phyloP scores from a whole-genome alignment of 1,284 basidiomycete species.

The Abortiporus biennis region DNA sequence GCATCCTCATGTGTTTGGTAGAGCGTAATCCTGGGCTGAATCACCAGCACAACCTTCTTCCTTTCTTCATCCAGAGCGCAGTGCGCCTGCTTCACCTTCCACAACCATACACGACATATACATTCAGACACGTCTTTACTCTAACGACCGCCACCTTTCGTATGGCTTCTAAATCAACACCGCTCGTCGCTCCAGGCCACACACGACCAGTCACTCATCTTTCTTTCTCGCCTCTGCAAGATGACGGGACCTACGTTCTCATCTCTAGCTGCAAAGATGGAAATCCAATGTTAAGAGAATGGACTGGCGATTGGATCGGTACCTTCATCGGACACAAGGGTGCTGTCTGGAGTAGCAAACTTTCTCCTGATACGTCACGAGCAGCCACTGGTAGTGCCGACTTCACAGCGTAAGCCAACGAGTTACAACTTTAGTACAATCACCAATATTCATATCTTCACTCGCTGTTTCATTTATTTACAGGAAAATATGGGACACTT shows the following conservation, averaged over 20 bases:
- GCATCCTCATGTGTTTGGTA: conserved; percentile 3
- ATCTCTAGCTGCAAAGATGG: conserved; percentile 97
- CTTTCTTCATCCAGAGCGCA: conserved; percentile 42
- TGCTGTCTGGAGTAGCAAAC: conserved; percentile 96
- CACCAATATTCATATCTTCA: conserved; percentile 8
- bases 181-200: conserved; percentile 76
- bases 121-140: conserved; percentile 19
- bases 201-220: conserved; percentile 91
- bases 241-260: conserved; percentile 82
- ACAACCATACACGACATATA: conserved; percentile 11
- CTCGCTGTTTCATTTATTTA: conserved; percentile 8
- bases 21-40: conserved; percentile 5
- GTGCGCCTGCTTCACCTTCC: conserved; percentile 44
- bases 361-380: conserved; percentile 80
- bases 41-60: conserved; percentile 21
- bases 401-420: conserved; percentile 96
- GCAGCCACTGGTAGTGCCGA: conserved; percentile 95
- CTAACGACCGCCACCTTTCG: conserved; percentile 4
- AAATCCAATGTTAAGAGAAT: conserved; percentile 92
- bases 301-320: conserved; percentile 98
- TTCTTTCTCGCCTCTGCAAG: conserved; percentile 81
- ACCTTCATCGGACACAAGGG: conserved; percentile 99
- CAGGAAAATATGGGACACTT: conserved; percentile 98
- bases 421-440: conserved; percentile 11
- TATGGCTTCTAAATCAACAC: conserved; percentile 49